These are phyloP conservation scores for Scedosporium boydii DNA, from an alignment of 2,329 filamentous ascomycete genomes.

Conservation along the genomic window DNA sequence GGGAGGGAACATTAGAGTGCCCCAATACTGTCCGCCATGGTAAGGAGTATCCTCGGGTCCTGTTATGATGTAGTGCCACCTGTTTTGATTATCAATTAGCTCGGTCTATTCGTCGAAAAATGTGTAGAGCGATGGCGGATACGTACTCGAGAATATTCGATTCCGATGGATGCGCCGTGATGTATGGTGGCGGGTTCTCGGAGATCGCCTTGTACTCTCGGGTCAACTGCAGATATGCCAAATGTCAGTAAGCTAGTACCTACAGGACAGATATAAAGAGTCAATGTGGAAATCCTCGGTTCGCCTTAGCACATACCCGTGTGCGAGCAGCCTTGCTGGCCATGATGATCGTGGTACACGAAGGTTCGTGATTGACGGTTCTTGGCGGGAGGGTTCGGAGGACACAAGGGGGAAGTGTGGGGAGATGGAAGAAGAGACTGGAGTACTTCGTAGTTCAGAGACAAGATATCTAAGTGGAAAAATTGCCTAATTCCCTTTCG, in stretches of 20 bases:
- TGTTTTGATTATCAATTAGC: constrained; percentile 21
- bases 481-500: too few species aligned
- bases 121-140: background rate
- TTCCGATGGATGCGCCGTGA: constrained; percentile 80
- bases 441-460: background rate
- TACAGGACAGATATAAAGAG: background rate
- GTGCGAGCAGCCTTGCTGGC: constrained; percentile 65
- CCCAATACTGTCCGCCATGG: constrained; percentile 94
- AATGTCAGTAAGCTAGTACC: background rate
- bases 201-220: constrained; percentile 54
- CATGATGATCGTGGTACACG: constrained; percentile 32
- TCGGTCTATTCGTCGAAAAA: background rate
- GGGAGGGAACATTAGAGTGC: constrained; percentile 85
- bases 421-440: background rate
- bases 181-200: constrained; percentile 77
- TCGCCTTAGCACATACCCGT: constrained; percentile 39
- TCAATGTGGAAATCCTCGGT: background rate
- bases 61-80: constrained; percentile 93
- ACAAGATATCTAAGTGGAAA: background rate
- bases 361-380: background rate
- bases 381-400: background rate
- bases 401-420: background rate
- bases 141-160: constrained; percentile 80
- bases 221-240: constrained; percentile 34
- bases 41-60: constrained; percentile 93